Percentiles rank a stretch among this genome's conserved stretches.
These are phyloP conservation scores for Prunus fruticosa DNA, from an alignment of 306 rosid species.

Conservation along the genomic window DNA sequence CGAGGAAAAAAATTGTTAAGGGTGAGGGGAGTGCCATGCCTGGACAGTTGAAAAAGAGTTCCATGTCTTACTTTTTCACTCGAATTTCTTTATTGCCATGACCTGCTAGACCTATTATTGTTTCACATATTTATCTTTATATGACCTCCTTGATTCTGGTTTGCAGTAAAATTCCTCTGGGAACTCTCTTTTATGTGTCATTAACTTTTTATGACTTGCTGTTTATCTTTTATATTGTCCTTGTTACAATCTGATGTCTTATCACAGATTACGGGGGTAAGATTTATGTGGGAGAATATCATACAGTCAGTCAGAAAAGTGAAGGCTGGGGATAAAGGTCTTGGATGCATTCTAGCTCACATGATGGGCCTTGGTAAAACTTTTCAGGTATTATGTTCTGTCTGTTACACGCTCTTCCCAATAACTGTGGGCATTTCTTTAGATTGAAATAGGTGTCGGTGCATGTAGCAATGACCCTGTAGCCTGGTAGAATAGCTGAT, in stretches of 20 bases:
- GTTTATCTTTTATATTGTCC: background rate
- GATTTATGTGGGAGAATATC: conserved; percentile 99
- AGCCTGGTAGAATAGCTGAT: background rate
- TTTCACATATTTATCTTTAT: background rate
- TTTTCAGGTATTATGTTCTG: conserved; percentile 62
- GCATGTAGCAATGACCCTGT: background rate
- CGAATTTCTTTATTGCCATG: conserved; percentile 5
- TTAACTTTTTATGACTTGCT: background rate
- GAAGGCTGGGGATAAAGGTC: conserved; percentile 94
- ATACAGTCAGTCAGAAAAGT: conserved; percentile 85
- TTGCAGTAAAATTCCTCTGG: too few relatives aligned
- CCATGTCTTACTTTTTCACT: background rate
- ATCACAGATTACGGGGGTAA: conserved; percentile 76
- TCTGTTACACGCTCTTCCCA: background rate
- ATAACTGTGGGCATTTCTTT: background rate
- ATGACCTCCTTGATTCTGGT: background rate
- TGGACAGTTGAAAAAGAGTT: background rate
- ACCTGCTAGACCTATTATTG: background rate
- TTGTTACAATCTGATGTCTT: conserved; percentile 6
- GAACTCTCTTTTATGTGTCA: background rate
- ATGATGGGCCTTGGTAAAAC: conserved; percentile 99
- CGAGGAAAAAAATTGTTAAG: background rate
- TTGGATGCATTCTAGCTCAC: conserved; percentile 98
- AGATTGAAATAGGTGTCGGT: background rate
- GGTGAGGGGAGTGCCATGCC: background rate